phyloP scores from a whole-genome alignment of 2,329 filamentous ascomycete species.

The Leptographium flavum region DNA sequence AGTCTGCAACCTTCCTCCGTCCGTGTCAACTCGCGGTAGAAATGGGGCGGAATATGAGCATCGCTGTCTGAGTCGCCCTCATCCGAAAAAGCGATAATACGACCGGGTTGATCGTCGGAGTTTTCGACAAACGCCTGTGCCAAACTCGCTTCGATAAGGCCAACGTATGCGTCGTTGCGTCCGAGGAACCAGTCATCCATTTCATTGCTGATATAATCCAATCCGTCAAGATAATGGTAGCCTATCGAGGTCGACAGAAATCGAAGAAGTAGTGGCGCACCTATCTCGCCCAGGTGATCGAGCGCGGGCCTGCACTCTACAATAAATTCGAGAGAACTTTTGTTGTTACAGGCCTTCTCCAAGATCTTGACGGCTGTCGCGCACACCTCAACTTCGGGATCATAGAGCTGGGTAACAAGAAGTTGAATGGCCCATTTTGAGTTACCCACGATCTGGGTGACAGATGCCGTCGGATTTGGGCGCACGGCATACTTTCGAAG shows the following conservation, averaged over 20 bases:
- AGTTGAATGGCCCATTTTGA: slow-evolving; percentile 94
- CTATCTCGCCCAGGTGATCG: slow-evolving; percentile 92
- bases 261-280: slow-evolving; percentile 77
- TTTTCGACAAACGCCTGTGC: slow-evolving; percentile 47
- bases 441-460: slow-evolving; percentile 38
- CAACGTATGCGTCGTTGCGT: slow-evolving; percentile 90
- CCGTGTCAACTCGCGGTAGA: slow-evolving; percentile 87
- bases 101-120: slow-evolving; percentile 37
- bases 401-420: slow-evolving; percentile 95
- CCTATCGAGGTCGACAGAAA: slow-evolving; percentile 94
- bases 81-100: slow-evolving; percentile 44
- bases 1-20: slow-evolving; percentile 86
- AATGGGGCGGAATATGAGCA: slow-evolving; percentile 78
- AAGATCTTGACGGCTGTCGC: slow-evolving; percentile 93
- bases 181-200: slow-evolving; percentile 99
- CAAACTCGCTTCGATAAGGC: slow-evolving; percentile 87
- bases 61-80: slow-evolving; percentile 39
- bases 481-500: slow-evolving; percentile 72
- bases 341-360: slow-evolving; percentile 92
- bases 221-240: slow-evolving; percentile 89
- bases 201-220: slow-evolving; percentile 98
- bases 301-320: slow-evolving; percentile 90
- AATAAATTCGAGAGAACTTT: slow-evolving; percentile 82
- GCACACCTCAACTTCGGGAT: slow-evolving; percentile 92
- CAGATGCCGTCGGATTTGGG: slow-evolving; percentile 8